Base-by-base conservation (phyloP, 495 filamentous ascomycete genomes). In the Xylaria flabelliformis region DNA sequence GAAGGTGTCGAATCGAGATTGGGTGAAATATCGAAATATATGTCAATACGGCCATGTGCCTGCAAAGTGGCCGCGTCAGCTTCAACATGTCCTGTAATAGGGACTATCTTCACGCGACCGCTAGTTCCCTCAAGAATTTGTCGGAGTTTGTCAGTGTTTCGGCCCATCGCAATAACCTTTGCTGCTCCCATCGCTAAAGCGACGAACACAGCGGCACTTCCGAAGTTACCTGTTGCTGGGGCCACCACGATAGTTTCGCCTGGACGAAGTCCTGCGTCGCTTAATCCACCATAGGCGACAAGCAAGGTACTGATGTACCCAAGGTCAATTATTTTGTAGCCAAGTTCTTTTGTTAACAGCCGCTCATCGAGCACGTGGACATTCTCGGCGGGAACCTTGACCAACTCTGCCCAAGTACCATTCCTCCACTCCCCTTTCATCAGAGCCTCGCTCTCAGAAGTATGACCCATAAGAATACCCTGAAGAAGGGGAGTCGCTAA, bases 271-370 rank as follows among this genome's bases (percentile, higher is more conserved):
- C 81, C 74, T 9, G 86, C 82, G 21, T 82, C 83, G 1, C 76
- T 68, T 3, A 90, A 74, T 0, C 89, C 88, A 36, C 85, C 88
- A 71, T 81, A 85, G 0, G 83, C 77, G 3, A 90, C 83, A 12
- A 86, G 66, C 10, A 69, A 41, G 1, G 26, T 46, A n/a, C 70
- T 39, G 29, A 80, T 17, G 13, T 67, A 62, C 46, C 65, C 6
- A 6, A 84, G 75, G 26, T 83, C 79, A 0, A 61, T 50, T 17
- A 79, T 41, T 1, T 62, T 21, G 1, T 74, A 73, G 58, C 36
- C 19, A 58, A 29, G 19, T 39, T 61, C 9, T 46, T 74, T 0
- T 50, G 69, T 5, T 75, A 72, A 7, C 83, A 71, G 0, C 73
- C 73, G 66, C 74, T 85, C 83, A 56, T 85, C 74, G 0, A 87